Evolutionary conservation across 345 rosid genomes (phyloP).

Genomic region (Rubroshorea leprosula): DNA sequence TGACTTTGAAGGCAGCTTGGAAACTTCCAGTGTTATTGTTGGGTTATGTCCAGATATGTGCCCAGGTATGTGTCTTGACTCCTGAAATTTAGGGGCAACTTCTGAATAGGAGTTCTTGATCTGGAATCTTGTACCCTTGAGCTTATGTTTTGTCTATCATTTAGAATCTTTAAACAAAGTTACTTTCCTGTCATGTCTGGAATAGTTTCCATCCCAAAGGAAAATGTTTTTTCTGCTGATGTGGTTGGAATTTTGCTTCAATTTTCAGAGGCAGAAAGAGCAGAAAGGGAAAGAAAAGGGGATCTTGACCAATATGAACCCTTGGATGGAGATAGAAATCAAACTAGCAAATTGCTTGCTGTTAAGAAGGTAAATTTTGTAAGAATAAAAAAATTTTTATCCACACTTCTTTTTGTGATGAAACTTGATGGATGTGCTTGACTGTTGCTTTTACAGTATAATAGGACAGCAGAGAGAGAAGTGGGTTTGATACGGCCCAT

Average conservation of each 20-base stretch:
- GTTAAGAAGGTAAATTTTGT: slow-evolving; percentile 65
- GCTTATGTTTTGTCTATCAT: slow-evolving; percentile 1
- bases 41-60: slow-evolving; percentile 60
- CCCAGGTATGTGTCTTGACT: slow-evolving; percentile 16
- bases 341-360: slow-evolving; percentile 74
- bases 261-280: slow-evolving; percentile 79
- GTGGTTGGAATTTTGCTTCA: slow-evolving; percentile 12
- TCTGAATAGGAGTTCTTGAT: neutral
- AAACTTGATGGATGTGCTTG: slow-evolving; percentile 22
- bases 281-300: slow-evolving; percentile 93
- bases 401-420: slow-evolving; percentile 3
- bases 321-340: slow-evolving; percentile 79
- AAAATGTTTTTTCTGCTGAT: slow-evolving; percentile 16
- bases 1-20: slow-evolving; percentile 34
- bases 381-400: neutral
- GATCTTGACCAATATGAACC: slow-evolving; percentile 95
- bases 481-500: slow-evolving; percentile 82
- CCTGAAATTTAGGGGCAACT: slow-evolving; percentile 7
- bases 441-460: slow-evolving; percentile 52
- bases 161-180: neutral
- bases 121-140: neutral
- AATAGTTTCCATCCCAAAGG: too few relatives aligned
- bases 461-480: slow-evolving; percentile 92
- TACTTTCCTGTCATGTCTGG: slow-evolving; percentile 10
- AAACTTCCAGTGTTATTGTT: slow-evolving; percentile 33